Evolutionary conservation across 148 eudicot species (phyloP), one percentile per base, ranked within the genome.

Genomic region (Heliosperma pusillum): DNA sequence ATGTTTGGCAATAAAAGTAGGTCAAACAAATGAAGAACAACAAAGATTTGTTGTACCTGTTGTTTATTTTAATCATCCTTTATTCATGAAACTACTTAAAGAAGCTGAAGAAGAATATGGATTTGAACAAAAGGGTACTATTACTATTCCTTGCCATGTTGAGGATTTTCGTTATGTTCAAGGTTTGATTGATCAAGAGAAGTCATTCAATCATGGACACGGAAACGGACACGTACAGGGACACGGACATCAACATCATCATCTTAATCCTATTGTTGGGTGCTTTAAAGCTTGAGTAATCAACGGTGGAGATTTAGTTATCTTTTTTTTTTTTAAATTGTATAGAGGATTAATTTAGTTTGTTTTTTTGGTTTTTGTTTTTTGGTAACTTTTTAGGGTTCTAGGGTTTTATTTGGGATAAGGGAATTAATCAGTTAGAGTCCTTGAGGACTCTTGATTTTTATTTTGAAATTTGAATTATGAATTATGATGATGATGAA

Each of bases 51-150:
- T 88, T 11, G 79, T 88, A 20, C 91, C 91, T 0, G 81, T 88
- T 15, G 78, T 78, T 1, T 85, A 86, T 74, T 81, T 88, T 20
- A 86, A 86, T 20, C 91, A 88, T 50, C 91, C 88, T 0, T 55
- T 88, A 30, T 88, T 88, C 74, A 40, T 81, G 82, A 65, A 73
- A 47, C 77, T 88, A 33, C 78, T 88, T 6, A 88, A 86, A 61
- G 91, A 86, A 57, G 88, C 89, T 2, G 91, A 88, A 60, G 88
- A 88, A 2, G 91, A 80, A 66, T 86, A 84, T 10, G 91, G 91
- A 1, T 88, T 88, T 44, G 81, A 84, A 58, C 91, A 88, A 22
- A 82, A 83, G 57, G 91, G 91, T 12, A 77, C 87, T 1, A 86
- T 88, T 56, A 84, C 86, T 1, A 82, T 88, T 13, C 88, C 91